Evolutionary conservation across 2,329 filamentous ascomycete genomes (phyloP).

Genomic region (Zopfia rhizophila): DNA sequence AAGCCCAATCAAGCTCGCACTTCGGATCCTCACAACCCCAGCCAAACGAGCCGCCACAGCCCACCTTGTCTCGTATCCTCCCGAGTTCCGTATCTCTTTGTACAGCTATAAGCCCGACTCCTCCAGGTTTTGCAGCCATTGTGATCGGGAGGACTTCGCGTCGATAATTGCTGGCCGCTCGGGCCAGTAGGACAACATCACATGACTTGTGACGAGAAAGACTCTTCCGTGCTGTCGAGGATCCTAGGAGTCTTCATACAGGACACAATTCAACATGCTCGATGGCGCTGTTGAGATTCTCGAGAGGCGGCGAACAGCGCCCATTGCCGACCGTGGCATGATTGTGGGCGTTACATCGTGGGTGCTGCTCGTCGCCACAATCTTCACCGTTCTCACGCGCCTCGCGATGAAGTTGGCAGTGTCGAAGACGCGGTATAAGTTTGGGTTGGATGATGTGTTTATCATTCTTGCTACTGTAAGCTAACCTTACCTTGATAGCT

Average conservation of each 20-base stretch:
- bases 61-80: slow-evolving; percentile 24
- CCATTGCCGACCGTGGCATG: slow-evolving; percentile 25
- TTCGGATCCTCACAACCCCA: slow-evolving; percentile 27
- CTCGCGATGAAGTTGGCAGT: slow-evolving; percentile 39
- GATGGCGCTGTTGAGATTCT: slow-evolving; percentile 19
- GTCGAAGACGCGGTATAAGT: slow-evolving; percentile 24
- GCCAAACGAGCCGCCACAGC: slow-evolving; percentile 24
- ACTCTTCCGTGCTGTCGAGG: slow-evolving; percentile 14
- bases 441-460: slow-evolving; percentile 36
- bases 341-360: slow-evolving; percentile 39
- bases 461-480: slow-evolving; percentile 40
- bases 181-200: slow-evolving; percentile 31
- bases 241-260: slow-evolving; percentile 8
- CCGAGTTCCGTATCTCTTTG: slow-evolving; percentile 17
- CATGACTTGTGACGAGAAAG: slow-evolving; percentile 24
- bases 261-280: slow-evolving; percentile 21
- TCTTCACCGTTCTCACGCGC: slow-evolving; percentile 33
- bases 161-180: slow-evolving; percentile 31
- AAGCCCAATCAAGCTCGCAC: slow-evolving; percentile 36
- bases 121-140: slow-evolving; percentile 17
- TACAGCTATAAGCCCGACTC: slow-evolving; percentile 28
- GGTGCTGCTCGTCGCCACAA: slow-evolving; percentile 33
- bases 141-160: slow-evolving; percentile 20
- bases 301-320: slow-evolving; percentile 21
- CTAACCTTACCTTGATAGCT: not conserved